Evolutionary conservation across 495 filamentous ascomycete species (phyloP).

Genomic region (Annulohypoxylon nitens): DNA sequence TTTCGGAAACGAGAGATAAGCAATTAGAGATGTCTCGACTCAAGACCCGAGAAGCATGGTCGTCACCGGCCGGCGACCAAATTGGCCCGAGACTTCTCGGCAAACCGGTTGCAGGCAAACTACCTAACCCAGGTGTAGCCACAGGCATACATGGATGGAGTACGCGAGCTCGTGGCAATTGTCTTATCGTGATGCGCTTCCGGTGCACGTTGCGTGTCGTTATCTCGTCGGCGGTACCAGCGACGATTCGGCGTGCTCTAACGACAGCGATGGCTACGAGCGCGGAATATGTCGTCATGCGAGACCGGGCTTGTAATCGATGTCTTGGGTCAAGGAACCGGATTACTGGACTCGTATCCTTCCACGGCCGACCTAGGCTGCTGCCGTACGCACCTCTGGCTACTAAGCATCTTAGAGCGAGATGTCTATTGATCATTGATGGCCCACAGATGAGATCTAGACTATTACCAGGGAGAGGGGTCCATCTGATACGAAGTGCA

Average conservation of each 20-base stretch:
- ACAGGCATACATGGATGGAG: constrained; percentile 8
- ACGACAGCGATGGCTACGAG: constrained; percentile 15
- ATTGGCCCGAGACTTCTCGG: constrained; percentile 47
- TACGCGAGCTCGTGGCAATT: constrained; percentile 45
- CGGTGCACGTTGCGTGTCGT: constrained; percentile 35
- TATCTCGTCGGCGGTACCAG: constrained; percentile 11
- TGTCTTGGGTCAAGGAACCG: constrained; percentile 24
- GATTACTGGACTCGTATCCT: constrained; percentile 27
- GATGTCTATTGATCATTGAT: constrained; percentile 20
- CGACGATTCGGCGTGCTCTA: constrained; percentile 17
- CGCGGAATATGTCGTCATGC: constrained; percentile 36
- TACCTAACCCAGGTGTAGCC: constrained; percentile 31
- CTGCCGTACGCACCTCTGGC: constrained; percentile 17
- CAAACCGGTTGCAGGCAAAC: constrained; percentile 40
- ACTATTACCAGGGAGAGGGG: neutral
- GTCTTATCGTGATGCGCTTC: constrained; percentile 38
- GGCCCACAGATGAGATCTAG: constrained; percentile 12
- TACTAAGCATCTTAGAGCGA: constrained; percentile 14
- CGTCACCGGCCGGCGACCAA: constrained; percentile 27
- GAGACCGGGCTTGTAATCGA: constrained; percentile 40
- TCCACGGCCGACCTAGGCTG: constrained; percentile 24
- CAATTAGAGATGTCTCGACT: constrained; percentile 41
- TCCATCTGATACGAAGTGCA: neutral
- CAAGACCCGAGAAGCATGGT: constrained; percentile 26
- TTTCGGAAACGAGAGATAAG: constrained; percentile 43